Evolutionary conservation across 306 rosid species (phyloP), one percentile per base, ranked within the genome.

Genomic region (Potentilla sterilis): DNA sequence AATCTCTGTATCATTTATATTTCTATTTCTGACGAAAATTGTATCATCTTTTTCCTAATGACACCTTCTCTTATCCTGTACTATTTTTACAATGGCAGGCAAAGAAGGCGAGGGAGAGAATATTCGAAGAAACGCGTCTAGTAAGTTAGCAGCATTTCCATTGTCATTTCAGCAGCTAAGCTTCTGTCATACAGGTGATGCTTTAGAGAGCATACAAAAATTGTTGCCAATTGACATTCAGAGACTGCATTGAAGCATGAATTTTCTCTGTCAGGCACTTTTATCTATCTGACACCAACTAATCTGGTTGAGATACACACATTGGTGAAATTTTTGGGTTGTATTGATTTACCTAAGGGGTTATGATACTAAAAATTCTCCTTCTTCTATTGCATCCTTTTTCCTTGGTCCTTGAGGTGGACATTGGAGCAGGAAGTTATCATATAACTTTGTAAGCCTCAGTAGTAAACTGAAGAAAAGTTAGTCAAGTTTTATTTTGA

Each of bases 91-190:
- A 58, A 4, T 70, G 68, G 47, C 86, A 83, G 86, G 86, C 79
- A 61, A 75, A 18, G 13, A 81, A 58, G 57, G 81, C 79, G 51
- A 83, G 81, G 79, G 81, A 81, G 84, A 87, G 90, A 74, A 69
- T 90, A 77, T 80, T 88, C 57, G 66, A 81, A 65, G 83, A 75
- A 80, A 78, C 75, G 58, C 72, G 69, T 76, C 28, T 43, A 13
- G 78, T 37, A 55, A 67, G 88, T 83, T 74, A 80, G 77, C 41
- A 42, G 49, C 38, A 62, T 34, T 22, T 71, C n/a, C 40, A 37
- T 37, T 37, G 5, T 9, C 37, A 16, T 32, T 49, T 19, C 59
- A 51, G 75, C 28, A 70, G 32, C 49, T 14, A 41, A 12, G 18
- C n/a, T 32, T 35, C 41, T 32, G n/a, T 14, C 41, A 61, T 62